Base-by-base conservation (phyloP, 2,329 filamentous ascomycete species). In the Drechslerella stenobrocha region DNA sequence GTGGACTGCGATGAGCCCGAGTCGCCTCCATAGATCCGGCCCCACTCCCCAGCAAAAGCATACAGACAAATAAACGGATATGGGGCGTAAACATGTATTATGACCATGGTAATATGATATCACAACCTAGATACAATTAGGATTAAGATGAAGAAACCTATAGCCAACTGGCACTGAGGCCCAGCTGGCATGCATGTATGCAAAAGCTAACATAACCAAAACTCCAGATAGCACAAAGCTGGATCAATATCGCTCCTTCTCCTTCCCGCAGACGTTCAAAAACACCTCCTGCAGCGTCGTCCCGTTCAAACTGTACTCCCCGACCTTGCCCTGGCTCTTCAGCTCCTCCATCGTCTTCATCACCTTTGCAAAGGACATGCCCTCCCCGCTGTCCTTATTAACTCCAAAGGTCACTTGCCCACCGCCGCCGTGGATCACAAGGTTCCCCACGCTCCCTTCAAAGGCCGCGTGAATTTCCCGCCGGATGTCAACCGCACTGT, bases 251-350 rank as follows among this genome's bases (percentile, higher is more conserved):
- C 32, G 7, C 8, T 26, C 23, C 51, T 52, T 69, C 22, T 69
- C 55, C 46, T 69, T 59, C 15, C 55, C 57, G 32, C 63, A 69
- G 34, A 69, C 65, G 26, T 69, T 69, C 63, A 69, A 52, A 23
- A 69, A 69, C 20, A 69, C 63, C 11, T 69, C 63, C 26, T 69
- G 55, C 40, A 69, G 46, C 18, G 63, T 69, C 18, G 63, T 61
- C 7, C 63, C 63, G 15, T 69, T 69, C 44, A 69, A 18, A 24
- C 55, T 69, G 26, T 69, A 69, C 51, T 69, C 63, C 44, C 60
- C 50, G 5, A 69, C 45, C 42, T 37, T 32, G 6, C 63, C 63
- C n/a, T 61, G 45, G 13, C 15, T 48, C 56, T 69, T 69, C 50
- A 69, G 22, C 45, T 6, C 51, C 32, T 69, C 63, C 63, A 69